These are phyloP conservation scores for Ruellia speciosa DNA, from an alignment of 305 asterid genomes.

Conservation along the genomic window DNA sequence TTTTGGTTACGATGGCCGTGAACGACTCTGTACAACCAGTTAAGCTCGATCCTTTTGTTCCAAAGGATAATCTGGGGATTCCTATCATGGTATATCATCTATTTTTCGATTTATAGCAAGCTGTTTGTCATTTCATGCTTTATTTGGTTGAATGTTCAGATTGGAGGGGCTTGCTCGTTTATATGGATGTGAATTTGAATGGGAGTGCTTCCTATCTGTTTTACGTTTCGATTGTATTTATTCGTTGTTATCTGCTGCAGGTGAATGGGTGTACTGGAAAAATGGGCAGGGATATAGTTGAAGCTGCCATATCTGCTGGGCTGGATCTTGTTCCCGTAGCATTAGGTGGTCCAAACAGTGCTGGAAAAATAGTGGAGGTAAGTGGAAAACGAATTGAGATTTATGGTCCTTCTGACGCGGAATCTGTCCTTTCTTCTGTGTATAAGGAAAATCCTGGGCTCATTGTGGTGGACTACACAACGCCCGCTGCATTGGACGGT, in stretches of 20 bases:
- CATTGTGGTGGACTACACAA: slow-evolving; percentile 80
- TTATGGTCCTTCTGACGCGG: slow-evolving; percentile 57
- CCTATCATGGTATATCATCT: slow-evolving; percentile 31
- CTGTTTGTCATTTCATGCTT: slow-evolving; percentile 8
- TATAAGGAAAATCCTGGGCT: slow-evolving; percentile 52
- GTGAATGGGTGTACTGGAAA: slow-evolving; percentile 87
- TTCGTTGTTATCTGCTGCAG: slow-evolving; percentile 26
- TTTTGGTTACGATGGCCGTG: slow-evolving; percentile 21
- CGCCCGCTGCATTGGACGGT: slow-evolving; percentile 83
- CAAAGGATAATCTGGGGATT: slow-evolving; percentile 19
- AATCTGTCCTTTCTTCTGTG: slow-evolving; percentile 39
- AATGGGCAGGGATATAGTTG: slow-evolving; percentile 93
- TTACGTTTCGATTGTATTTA: not conserved
- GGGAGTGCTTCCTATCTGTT: not conserved
- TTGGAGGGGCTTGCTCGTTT: slow-evolving; percentile 6
- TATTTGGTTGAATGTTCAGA: slow-evolving; percentile 2
- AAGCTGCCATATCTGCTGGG: slow-evolving; percentile 84
- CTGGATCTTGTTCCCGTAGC: slow-evolving; percentile 63
- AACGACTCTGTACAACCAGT: slow-evolving; percentile 19
- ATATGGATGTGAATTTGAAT: not conserved
- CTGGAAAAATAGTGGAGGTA: slow-evolving; percentile 56
- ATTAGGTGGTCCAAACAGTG: slow-evolving; percentile 64
- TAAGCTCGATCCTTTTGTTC: slow-evolving; percentile 9
- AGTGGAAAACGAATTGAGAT: slow-evolving; percentile 65
- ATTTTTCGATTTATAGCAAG: not conserved